phyloP scores from a whole-genome alignment of 208 protist species.

The Trypanosoma cruzi region DNA sequence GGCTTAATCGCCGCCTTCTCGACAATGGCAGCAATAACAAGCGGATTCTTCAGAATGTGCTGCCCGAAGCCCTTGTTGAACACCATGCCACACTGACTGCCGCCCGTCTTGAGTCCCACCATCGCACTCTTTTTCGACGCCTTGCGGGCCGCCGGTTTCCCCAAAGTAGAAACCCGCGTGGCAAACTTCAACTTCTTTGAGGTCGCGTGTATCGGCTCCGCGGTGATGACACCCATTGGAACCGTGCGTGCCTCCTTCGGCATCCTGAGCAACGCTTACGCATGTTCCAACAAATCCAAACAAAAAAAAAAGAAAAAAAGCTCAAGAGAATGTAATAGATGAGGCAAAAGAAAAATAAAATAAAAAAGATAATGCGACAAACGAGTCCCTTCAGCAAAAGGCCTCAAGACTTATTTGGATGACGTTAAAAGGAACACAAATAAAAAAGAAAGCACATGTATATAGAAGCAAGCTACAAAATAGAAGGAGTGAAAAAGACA shows the following conservation, averaged over 20 bases:
- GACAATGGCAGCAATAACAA: constrained; percentile 97
- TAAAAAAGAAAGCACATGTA: no score
- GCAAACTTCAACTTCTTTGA: constrained; percentile 77
- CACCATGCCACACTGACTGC: constrained; percentile 89
- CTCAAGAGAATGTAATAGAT: no score
- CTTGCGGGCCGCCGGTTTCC: constrained; percentile 60
- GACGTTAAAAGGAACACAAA: no score
- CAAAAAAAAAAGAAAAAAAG: no score
- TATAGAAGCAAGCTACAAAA: neutral
- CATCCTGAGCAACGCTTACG: constrained; percentile 36
- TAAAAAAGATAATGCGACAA: constrained; percentile 10
- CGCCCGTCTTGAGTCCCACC: constrained; percentile 64
- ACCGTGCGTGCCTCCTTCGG: constrained; percentile 70
- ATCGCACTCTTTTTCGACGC: constrained; percentile 37
- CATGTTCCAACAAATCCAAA: neutral
- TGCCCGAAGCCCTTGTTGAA: constrained; percentile 98
- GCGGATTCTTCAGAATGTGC: constrained; percentile 99
- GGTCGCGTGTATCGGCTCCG: constrained; percentile 51
- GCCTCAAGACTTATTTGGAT: no score
- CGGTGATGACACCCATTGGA: constrained; percentile 87
- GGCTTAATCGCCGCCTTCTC: constrained; percentile 96
- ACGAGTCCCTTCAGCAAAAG: neutral
- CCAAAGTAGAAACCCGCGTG: constrained; percentile 65
- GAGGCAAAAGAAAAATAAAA: constrained; percentile 13
- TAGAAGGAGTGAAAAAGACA: neutral